Conservation (phyloP, 2,329 filamentous ascomycete genomes). For the Alternaria rosae region DNA sequence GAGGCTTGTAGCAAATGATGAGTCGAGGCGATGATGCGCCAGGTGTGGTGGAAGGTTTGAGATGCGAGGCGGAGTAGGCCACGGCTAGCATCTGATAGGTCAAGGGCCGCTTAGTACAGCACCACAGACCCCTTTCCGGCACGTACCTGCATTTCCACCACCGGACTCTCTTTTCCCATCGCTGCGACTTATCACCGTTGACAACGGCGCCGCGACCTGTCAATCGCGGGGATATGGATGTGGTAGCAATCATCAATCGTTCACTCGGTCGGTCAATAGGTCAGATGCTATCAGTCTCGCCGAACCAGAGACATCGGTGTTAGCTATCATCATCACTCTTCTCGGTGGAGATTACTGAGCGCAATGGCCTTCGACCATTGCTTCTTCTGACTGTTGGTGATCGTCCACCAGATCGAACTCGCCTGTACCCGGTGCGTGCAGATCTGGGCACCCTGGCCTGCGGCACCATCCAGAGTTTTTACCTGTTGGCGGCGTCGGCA, state of each 20-base stretch:
- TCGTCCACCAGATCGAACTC: slow-evolving; percentile 8
- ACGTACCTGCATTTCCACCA: slow-evolving; percentile 2
- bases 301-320: neutral
- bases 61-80: slow-evolving; percentile 10
- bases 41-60: slow-evolving; percentile 24
- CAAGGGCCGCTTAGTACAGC: neutral
- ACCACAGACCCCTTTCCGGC: slow-evolving; percentile 7
- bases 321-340: neutral
- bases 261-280: neutral
- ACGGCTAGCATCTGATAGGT: slow-evolving; percentile 11
- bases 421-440: slow-evolving; percentile 8
- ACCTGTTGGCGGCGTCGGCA: neutral
- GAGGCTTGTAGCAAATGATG: slow-evolving; percentile 17
- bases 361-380: slow-evolving; percentile 1
- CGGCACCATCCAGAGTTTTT: neutral
- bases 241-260: neutral
- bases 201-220: slow-evolving; percentile 10
- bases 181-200: slow-evolving; percentile 8
- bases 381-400: slow-evolving; percentile 1
- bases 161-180: neutral
- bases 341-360: slow-evolving; percentile 2
- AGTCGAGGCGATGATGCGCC: slow-evolving; percentile 14
- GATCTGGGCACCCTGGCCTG: slow-evolving; percentile 4
- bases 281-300: neutral
- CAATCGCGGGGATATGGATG: neutral